A percentile compares a stretch with the other conserved stretches of the same genome.
Conservation (phyloP, 2,329 filamentous ascomycete species). For the Lomentospora prolificans region DNA sequence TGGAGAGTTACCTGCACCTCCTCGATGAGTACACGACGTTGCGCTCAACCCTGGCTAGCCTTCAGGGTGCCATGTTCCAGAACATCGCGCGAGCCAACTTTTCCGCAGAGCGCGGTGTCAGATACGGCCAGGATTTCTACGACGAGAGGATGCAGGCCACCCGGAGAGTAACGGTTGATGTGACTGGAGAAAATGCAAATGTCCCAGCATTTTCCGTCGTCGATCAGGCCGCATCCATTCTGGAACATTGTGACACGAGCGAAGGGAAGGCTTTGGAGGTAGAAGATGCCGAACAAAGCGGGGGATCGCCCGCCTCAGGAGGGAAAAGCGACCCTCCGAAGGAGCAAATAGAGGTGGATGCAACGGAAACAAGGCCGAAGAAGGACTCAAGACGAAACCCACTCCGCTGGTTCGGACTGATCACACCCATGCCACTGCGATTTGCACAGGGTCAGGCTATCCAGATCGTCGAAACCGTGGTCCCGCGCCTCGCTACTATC, state of each 20-base stretch:
- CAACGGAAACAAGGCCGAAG: constrained; percentile 13
- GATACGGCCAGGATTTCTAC: constrained; percentile 62
- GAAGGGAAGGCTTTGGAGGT: constrained; percentile 7
- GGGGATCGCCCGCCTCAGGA: constrained; percentile 4
- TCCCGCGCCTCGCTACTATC: constrained; percentile 49
- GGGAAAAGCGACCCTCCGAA: constrained; percentile 4
- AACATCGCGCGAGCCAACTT: constrained; percentile 68
- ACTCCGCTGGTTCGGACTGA: constrained; percentile 45
- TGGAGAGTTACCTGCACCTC: constrained; percentile 55
- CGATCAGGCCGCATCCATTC: background rate
- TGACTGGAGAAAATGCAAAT: constrained; percentile 9
- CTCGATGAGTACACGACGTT: constrained; percentile 58
- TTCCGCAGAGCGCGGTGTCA: constrained; percentile 48
- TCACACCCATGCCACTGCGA: constrained; percentile 41
- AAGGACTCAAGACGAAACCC: constrained; percentile 34
- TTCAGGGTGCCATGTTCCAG: constrained; percentile 47
- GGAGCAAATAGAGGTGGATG: constrained; percentile 9
- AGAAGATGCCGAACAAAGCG: constrained; percentile 11
- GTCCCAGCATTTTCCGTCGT: background rate
- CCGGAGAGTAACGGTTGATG: constrained; percentile 19
- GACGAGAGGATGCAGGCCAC: constrained; percentile 63
- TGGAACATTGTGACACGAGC: background rate
- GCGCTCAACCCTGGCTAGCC: constrained; percentile 39
- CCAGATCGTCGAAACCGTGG: constrained; percentile 42
- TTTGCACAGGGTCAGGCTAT: constrained; percentile 51